Conservation (phyloP, 176 grass and related monocot genomes). For the Oryza glumipatula region DNA sequence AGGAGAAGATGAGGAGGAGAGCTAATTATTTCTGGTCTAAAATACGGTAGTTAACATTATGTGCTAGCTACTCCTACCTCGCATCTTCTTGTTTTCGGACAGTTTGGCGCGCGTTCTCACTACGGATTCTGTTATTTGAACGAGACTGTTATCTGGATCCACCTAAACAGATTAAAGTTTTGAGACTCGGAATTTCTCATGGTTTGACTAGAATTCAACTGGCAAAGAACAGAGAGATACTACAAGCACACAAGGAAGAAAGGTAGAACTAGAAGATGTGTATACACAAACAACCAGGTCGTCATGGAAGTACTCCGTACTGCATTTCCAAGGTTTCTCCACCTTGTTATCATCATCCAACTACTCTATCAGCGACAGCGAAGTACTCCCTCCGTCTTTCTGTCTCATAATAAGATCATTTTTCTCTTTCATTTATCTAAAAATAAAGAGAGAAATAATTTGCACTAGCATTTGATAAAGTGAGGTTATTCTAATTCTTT, state of each 20-base stretch:
- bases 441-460: too few relatives aligned
- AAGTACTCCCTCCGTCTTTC: too few relatives aligned
- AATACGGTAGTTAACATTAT: not conserved
- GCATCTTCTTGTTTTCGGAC: not conserved
- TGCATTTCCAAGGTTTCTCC: not conserved
- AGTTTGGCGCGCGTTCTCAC: not conserved
- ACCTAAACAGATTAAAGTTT: not conserved
- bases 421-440: too few relatives aligned
- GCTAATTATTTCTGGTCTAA: not conserved
- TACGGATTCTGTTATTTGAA: not conserved
- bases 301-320: not conserved
- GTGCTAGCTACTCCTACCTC: not conserved
- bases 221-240: not conserved
- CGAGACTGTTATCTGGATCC: not conserved
- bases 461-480: too few relatives aligned
- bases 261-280: not conserved
- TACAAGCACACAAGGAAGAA: not conserved
- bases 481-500: too few relatives aligned
- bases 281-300: not conserved
- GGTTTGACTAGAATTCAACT: not conserved
- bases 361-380: not conserved
- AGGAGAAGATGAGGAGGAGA: too few relatives aligned
- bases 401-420: too few relatives aligned
- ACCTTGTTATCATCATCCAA: not conserved
- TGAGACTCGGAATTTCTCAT: not conserved